Base-by-base conservation (phyloP, 2,329 filamentous ascomycete genomes). In the Pseudogymnoascus sp. region DNA sequence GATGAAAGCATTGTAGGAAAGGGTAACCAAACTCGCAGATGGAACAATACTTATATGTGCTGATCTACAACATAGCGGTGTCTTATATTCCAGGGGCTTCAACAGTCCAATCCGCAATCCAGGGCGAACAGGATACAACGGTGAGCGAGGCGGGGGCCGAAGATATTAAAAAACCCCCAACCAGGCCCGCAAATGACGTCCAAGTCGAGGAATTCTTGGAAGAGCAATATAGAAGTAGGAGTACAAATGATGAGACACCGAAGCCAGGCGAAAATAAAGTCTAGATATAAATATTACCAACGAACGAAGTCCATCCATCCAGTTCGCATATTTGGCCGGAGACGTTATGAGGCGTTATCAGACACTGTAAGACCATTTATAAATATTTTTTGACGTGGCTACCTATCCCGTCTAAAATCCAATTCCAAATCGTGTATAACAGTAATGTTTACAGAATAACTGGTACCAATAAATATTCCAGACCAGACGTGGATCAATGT, bases 141-240 rank as follows among this genome's bases (percentile, higher is more conserved):
- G 41, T 62, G 8, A 63, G 62, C 1, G 60, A 64, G 6, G 35
- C 33, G 30, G 15, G 35, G 39, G 58, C 33, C 33, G 41, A 57
- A 39, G 28, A 61, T 35, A 7, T 30, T 25, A 28, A 61, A 57
- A 53, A 35, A 15, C 67, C 68, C 6, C 68, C 68, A 5, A 61
- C 59, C 6, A 61, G 67, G 64, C 67, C 68, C 6, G 65, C 68
- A 60, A 64, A 70, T 62, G 68, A 70, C 65, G 64, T 67, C n/a
- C 69, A 68, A 33, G 68, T 70, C n/a, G 67, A 69, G 61, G 60
- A 69, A 60, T 70, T 70, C 43, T 59, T 70, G 30, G 67, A 67
- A 50, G 60, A 62, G 8, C 68, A 70, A 58, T 70, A 70, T 58
- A 66, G 66, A 58, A 69, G 68, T 53, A 66, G 60, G 39, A 66